These are phyloP conservation scores for Diplodia intermedia DNA, from an alignment of 2,329 filamentous ascomycete genomes.

Conservation along the genomic window DNA sequence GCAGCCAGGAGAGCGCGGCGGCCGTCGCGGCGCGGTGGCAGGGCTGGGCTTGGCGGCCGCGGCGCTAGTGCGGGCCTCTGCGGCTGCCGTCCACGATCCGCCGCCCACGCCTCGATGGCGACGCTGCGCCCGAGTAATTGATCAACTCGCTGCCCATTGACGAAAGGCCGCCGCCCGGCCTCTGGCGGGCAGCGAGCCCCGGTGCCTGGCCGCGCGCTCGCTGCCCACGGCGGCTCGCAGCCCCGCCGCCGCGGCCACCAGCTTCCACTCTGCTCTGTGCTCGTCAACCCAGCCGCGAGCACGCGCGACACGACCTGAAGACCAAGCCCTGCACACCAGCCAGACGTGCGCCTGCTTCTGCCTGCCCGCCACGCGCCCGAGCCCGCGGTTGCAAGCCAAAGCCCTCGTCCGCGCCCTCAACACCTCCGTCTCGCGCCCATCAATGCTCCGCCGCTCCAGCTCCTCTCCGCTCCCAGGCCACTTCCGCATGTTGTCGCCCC, in stretches of 20 bases:
- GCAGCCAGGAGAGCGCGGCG: not conserved
- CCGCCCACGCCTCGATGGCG: slow-evolving; percentile 6
- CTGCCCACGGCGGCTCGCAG: not conserved
- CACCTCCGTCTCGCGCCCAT: slow-evolving; percentile 16
- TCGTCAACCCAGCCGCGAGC: not conserved
- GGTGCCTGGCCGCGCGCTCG: slow-evolving; percentile 14
- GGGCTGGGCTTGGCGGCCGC: slow-evolving; percentile 7
- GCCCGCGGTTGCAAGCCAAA: not conserved
- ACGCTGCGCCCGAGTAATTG: slow-evolving; percentile 22
- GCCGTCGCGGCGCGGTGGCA: not conserved
- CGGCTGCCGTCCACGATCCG: slow-evolving; percentile 15
- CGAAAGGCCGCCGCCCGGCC: not conserved
- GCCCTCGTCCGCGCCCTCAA: not conserved
- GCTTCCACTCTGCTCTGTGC: not conserved
- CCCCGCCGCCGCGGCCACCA: not conserved
- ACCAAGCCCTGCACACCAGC: not conserved
- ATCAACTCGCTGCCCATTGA: slow-evolving; percentile 19
- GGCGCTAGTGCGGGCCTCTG: slow-evolving; percentile 20
- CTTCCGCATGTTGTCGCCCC: slow-evolving; percentile 23
- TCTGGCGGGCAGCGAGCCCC: slow-evolving; percentile 18
- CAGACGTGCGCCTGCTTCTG: not conserved
- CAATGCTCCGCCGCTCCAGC: slow-evolving; percentile 28
- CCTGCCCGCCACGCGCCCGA: slow-evolving; percentile 1
- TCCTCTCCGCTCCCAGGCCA: slow-evolving; percentile 9
- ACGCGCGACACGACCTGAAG: slow-evolving; percentile 1